Evolutionary conservation across 2,329 filamentous ascomycete genomes (phyloP).

Genomic region (Cordyceps fumosorosea): DNA sequence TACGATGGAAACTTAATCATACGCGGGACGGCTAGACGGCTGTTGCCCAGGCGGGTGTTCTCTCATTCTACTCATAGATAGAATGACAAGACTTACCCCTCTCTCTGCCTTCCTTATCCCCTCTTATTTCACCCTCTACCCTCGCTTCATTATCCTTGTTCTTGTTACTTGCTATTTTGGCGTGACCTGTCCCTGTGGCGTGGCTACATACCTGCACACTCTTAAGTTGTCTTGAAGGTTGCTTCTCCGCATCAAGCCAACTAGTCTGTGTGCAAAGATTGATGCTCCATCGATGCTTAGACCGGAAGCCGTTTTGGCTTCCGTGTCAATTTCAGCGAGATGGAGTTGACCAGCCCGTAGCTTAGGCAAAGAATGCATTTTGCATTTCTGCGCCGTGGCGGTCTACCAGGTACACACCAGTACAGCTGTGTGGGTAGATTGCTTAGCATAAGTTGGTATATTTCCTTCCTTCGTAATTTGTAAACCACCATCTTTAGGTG

Average conservation of each 20-base stretch:
- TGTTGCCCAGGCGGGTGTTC: background rate
- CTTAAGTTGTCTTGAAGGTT: conserved; percentile 88
- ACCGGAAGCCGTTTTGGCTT: conserved; percentile 46
- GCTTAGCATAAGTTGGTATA: conserved; percentile 9
- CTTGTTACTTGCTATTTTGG: background rate
- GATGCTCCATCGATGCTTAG: conserved; percentile 39
- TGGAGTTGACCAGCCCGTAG: conserved; percentile 6
- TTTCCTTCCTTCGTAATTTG: background rate
- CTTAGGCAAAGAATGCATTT: conserved; percentile 7
- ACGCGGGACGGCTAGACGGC: background rate
- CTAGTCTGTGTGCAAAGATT: conserved; percentile 95
- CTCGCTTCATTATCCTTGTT: no score
- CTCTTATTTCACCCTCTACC: background rate
- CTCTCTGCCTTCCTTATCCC: background rate
- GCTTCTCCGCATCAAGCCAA: conserved; percentile 77
- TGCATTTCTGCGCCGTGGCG: conserved; percentile 5
- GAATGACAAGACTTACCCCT: conserved; percentile 8
- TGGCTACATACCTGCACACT: conserved; percentile 59
- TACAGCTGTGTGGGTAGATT: conserved; percentile 8
- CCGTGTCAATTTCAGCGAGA: conserved; percentile 1
- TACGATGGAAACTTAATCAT: background rate
- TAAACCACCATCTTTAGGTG: background rate
- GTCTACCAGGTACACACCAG: conserved; percentile 11
- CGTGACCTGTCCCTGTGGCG: background rate
- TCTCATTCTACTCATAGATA: background rate